Conservation (phyloP, 2,329 filamentous ascomycete species). For the Ophiocordyceps polyrhachis-furcata region DNA sequence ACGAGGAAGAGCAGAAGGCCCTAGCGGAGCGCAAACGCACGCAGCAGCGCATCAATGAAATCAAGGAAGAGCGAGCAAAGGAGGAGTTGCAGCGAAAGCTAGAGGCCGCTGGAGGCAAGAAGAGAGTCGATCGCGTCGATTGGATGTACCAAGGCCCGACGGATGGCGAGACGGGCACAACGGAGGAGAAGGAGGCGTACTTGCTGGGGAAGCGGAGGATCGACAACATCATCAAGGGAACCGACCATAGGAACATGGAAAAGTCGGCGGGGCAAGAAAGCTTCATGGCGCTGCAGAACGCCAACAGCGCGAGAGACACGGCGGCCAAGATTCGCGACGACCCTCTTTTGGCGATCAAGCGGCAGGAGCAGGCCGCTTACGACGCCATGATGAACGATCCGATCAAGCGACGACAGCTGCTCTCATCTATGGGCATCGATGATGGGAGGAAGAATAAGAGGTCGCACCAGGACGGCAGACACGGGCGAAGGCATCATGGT, state of each 20-base stretch:
- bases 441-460: constrained; percentile 24
- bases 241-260: constrained; percentile 62
- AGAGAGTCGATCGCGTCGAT: constrained; percentile 68
- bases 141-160: constrained; percentile 96
- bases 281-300: constrained; percentile 44
- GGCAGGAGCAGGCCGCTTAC: constrained; percentile 69
- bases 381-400: constrained; percentile 66
- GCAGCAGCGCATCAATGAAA: constrained; percentile 78
- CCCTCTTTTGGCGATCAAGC: constrained; percentile 82
- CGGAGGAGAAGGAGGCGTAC: constrained; percentile 86
- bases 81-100: constrained; percentile 83
- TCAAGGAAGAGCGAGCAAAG: constrained; percentile 81
- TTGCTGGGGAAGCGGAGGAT: constrained; percentile 83
- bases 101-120: constrained; percentile 70
- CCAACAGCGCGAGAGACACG: constrained; percentile 60
- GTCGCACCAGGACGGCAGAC: constrained; percentile 13
- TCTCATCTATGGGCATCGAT: constrained; percentile 41
- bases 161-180: constrained; percentile 52
- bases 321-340: constrained; percentile 78
- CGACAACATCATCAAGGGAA: constrained; percentile 62
- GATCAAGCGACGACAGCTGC: constrained; percentile 44
- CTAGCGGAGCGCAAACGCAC: constrained; percentile 89
- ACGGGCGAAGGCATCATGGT: constrained; percentile 22
- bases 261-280: constrained; percentile 48
- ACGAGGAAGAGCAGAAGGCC: constrained; percentile 80